A percentile compares a stretch with the other conserved stretches of the same genome.
phyloP scores from a whole-genome alignment of 768 basidiomycete species.

The Hygrophorus pudorinus region DNA sequence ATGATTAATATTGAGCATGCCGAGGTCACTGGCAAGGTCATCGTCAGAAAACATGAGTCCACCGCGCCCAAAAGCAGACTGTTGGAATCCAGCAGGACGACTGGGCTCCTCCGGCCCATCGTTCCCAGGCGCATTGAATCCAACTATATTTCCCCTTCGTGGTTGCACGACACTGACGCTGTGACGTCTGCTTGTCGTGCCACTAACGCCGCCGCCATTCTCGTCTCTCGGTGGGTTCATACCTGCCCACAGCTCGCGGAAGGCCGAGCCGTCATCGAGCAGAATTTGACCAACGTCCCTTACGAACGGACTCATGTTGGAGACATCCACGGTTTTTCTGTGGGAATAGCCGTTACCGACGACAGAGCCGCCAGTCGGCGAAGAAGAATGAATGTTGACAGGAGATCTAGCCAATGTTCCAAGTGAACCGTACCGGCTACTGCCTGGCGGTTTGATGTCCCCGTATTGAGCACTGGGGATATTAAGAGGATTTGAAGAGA shows the following conservation, averaged over 20 bases:
- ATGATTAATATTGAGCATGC: constrained; percentile 45
- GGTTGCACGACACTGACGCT: constrained; percentile 81
- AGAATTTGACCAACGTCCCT: constrained; percentile 74
- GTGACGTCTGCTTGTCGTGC: constrained; percentile 74
- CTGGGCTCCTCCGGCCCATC: constrained; percentile 27
- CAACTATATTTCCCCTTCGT: constrained; percentile 52
- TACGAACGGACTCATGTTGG: constrained; percentile 82
- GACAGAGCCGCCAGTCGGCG: constrained; percentile 30
- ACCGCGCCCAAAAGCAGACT: constrained; percentile 31
- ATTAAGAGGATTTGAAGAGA: constrained; percentile 45
- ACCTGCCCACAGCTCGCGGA: constrained; percentile 71
- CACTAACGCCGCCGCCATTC: constrained; percentile 56
- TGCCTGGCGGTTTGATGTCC: constrained; percentile 52
- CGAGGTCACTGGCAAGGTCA: constrained; percentile 67
- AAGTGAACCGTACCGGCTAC: constrained; percentile 56
- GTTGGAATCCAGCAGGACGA: constrained; percentile 20
- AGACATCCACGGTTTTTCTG: constrained; percentile 38
- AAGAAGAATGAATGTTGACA: constrained; percentile 41
- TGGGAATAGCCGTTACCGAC: constrained; percentile 38
- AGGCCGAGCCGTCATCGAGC: constrained; percentile 60
- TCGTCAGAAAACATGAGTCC: constrained; percentile 70
- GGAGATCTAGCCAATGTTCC: constrained; percentile 48
- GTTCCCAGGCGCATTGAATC: constrained; percentile 51
- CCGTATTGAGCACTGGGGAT: constrained; percentile 45
- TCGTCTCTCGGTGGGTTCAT: constrained; percentile 55